Evolutionary conservation across 2,329 filamentous ascomycete genomes (phyloP).

Genomic region (Stemphylium vesicarium): DNA sequence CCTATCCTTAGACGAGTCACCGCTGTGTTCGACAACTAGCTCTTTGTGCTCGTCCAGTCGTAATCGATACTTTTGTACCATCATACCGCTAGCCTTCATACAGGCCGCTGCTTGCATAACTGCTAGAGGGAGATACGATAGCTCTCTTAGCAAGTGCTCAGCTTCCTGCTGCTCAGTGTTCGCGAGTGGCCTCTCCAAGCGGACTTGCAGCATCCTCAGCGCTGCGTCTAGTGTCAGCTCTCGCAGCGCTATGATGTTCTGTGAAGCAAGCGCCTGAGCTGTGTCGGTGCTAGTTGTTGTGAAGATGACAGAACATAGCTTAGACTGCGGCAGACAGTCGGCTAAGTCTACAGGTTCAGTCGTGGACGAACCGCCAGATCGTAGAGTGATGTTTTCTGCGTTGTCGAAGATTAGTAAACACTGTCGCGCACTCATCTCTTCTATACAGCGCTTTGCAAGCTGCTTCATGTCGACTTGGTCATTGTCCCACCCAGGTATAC

Average conservation of each 20-base stretch:
- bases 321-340: slow-evolving; percentile 21
- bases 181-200: slow-evolving; percentile 11
- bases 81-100: slow-evolving; percentile 16
- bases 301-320: slow-evolving; percentile 22
- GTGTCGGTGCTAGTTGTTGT: slow-evolving; percentile 21
- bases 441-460: slow-evolving; percentile 23
- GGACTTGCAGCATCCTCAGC: slow-evolving; percentile 24
- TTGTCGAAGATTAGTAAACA: slow-evolving; percentile 28
- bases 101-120: slow-evolving; percentile 28
- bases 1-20: slow-evolving; percentile 40
- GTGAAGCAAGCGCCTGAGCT: slow-evolving; percentile 19
- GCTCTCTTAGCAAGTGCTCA: slow-evolving; percentile 18
- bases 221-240: slow-evolving; percentile 24
- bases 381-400: slow-evolving; percentile 32
- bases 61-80: slow-evolving; percentile 18
- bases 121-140: slow-evolving; percentile 28
- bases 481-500: slow-evolving; percentile 18
- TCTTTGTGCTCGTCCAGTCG: neutral
- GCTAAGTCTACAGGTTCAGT: slow-evolving; percentile 19
- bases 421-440: neutral
- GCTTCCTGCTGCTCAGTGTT: slow-evolving; percentile 18
- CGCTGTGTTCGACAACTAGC: slow-evolving; percentile 31
- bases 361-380: slow-evolving; percentile 9
- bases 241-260: slow-evolving; percentile 21
- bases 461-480: slow-evolving; percentile 24